Evolutionary conservation across 202 grass and related monocot genomes (phyloP).

Genomic region (Elaeis oleifera): DNA sequence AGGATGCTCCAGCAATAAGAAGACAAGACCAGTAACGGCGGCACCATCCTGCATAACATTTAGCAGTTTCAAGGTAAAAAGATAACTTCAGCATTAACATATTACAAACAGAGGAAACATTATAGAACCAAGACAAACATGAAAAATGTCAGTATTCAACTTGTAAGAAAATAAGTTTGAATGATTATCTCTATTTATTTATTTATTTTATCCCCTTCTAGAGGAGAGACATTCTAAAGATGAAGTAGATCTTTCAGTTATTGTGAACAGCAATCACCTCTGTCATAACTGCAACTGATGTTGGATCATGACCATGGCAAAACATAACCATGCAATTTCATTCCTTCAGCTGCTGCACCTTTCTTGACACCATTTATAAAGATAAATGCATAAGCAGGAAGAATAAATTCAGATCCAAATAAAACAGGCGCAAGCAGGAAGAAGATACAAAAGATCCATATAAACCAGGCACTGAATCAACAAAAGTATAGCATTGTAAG

Average conservation of each 20-base stretch:
- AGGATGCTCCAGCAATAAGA: conserved; percentile 78
- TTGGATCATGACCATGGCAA: conserved; percentile 96
- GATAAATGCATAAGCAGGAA: conserved; percentile 63
- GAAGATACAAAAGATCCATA: too few species aligned
- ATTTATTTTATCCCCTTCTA: too few species aligned
- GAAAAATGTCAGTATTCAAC: too few species aligned
- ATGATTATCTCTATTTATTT: too few species aligned
- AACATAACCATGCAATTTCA: conserved; percentile 84
- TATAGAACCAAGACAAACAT: background rate
- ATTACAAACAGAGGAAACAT: background rate
- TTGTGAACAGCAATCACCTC: conserved; percentile 40
- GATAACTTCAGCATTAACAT: conserved; percentile 9
- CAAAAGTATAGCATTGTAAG: too few species aligned
- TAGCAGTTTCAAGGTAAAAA: conserved; percentile 24
- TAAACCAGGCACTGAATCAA: too few species aligned
- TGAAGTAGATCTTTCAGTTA: conserved; percentile 7
- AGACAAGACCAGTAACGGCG: conserved; percentile 62
- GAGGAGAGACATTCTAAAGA: too few species aligned
- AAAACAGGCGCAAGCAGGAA: too few species aligned
- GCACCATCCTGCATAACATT: conserved; percentile 72
- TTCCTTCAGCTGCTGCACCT: conserved; percentile 74
- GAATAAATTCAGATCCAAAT: too few species aligned
- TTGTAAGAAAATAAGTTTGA: too few species aligned
- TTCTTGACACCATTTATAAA: conserved; percentile 95
- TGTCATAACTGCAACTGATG: conserved; percentile 97